These are phyloP conservation scores for Candida pseudofarinosa DNA, from an alignment of 805 yeast genomes.

Conservation along the genomic window DNA sequence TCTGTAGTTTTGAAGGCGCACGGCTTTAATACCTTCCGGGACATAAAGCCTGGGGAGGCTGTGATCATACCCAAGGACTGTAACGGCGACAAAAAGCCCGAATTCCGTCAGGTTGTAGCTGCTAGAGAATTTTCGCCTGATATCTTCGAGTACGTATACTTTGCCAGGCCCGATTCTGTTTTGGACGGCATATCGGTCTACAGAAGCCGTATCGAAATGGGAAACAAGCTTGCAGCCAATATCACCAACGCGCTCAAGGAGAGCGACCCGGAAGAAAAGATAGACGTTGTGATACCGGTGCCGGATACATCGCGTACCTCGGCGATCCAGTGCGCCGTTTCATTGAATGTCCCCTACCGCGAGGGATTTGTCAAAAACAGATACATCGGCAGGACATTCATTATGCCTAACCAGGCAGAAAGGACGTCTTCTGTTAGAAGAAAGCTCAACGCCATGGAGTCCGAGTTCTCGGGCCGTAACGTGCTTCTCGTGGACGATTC, in stretches of 20 bases:
- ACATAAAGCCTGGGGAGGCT: slow-evolving; percentile 92
- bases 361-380: slow-evolving; percentile 97
- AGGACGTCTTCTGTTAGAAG: slow-evolving; percentile 91
- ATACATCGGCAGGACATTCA: slow-evolving; percentile 95
- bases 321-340: slow-evolving; percentile 86
- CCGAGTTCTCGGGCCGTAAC: slow-evolving; percentile 79
- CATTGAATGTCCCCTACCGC: slow-evolving; percentile 77
- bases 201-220: slow-evolving; percentile 90
- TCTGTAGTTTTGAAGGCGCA: slow-evolving; percentile 93
- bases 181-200: slow-evolving; percentile 96
- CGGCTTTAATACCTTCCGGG: slow-evolving; percentile 75
- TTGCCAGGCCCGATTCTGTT: slow-evolving; percentile 96
- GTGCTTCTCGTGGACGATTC: slow-evolving; percentile 95
- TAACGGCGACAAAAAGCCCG: slow-evolving; percentile 50
- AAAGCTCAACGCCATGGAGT: slow-evolving; percentile 92
- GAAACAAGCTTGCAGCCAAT: slow-evolving; percentile 77
- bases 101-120: slow-evolving; percentile 81
- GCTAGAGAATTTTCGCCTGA: slow-evolving; percentile 84
- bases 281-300: slow-evolving; percentile 96
- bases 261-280: slow-evolving; percentile 46
- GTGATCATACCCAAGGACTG: slow-evolving; percentile 83
- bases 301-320: slow-evolving; percentile 98
- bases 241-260: slow-evolving; percentile 42
- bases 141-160: slow-evolving; percentile 94
- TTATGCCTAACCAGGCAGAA: slow-evolving; percentile 96